Evolutionary conservation across 192 early-diverging fungal species (phyloP).

Genomic region (Paraglomus occultum): DNA sequence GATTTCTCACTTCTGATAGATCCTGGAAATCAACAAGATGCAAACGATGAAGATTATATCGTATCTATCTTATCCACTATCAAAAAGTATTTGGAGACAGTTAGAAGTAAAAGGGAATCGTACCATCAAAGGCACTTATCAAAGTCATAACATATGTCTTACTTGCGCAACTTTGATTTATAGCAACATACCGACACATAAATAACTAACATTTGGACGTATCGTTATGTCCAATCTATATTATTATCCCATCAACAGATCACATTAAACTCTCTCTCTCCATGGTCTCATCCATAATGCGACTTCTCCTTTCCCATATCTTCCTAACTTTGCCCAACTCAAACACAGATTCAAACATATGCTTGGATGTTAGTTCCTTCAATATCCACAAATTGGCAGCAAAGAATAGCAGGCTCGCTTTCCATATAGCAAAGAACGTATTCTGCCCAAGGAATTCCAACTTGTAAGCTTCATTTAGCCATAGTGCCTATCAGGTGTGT

Average conservation of each 20-base stretch:
- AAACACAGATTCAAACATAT: slow-evolving; percentile 51
- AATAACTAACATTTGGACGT: no score
- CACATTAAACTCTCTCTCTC: no score
- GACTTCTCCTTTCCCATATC: slow-evolving; percentile 37
- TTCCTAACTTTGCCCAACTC: slow-evolving; percentile 46
- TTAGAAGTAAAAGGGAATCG: no score
- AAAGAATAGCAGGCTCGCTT: slow-evolving; percentile 72
- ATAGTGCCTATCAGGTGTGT: slow-evolving; percentile 61
- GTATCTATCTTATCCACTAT: no score
- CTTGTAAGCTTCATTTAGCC: slow-evolving; percentile 82
- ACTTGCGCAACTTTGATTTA: no score
- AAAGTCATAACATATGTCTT: no score
- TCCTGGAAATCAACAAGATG: slow-evolving; percentile 33
- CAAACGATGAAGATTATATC: slow-evolving; percentile 32
- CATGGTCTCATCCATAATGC: background rate
- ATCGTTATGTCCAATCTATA: no score
- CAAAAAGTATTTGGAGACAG: background rate
- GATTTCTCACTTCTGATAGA: slow-evolving; percentile 37
- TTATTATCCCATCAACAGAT: no score
- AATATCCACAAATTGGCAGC: slow-evolving; percentile 72
- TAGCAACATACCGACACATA: no score
- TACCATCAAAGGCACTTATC: no score
- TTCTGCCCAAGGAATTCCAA: slow-evolving; percentile 87
- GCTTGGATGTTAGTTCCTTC: slow-evolving; percentile 47
- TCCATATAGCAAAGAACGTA: slow-evolving; percentile 75